phyloP scores from a whole-genome alignment of 202 grass and related monocot genomes.

The Dendrocalamus latiflorus region DNA sequence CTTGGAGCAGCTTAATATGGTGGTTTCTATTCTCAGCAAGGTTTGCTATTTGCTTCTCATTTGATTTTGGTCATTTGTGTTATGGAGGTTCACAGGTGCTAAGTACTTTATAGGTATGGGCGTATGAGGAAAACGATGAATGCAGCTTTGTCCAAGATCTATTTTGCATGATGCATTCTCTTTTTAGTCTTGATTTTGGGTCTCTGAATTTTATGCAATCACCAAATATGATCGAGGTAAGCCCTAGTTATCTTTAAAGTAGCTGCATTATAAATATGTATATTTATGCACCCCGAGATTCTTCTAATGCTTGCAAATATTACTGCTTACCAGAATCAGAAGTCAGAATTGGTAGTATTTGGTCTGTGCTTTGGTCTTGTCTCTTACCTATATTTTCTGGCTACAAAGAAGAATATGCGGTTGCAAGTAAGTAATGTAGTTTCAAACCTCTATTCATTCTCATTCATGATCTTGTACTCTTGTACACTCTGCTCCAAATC shows the following conservation, averaged over 20 bases:
- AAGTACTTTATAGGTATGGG: slow-evolving; percentile 68
- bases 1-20: slow-evolving; percentile 72
- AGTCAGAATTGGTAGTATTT: slow-evolving; percentile 37
- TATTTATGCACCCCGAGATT: slow-evolving; percentile 3
- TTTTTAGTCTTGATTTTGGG: slow-evolving; percentile 58
- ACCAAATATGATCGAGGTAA: slow-evolving; percentile 73
- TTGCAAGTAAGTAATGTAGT: slow-evolving; percentile 54
- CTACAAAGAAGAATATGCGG: slow-evolving; percentile 67
- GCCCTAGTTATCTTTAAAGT: slow-evolving; percentile 10
- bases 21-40: slow-evolving; percentile 91
- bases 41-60: slow-evolving; percentile 42
- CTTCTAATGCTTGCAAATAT: slow-evolving; percentile 25
- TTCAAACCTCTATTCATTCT: neutral
- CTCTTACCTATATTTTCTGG: slow-evolving; percentile 78
- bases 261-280: neutral
- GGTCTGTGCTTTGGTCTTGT: slow-evolving; percentile 72
- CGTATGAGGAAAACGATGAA: slow-evolving; percentile 90
- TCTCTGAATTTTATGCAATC: slow-evolving; percentile 62
- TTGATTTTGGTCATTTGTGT: slow-evolving; percentile 25
- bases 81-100: slow-evolving; percentile 18
- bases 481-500: neutral
- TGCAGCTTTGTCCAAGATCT: slow-evolving; percentile 78
- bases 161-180: slow-evolving; percentile 66
- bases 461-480: neutral
- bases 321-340: slow-evolving; percentile 44